Base-by-base conservation (phyloP, 1,139 yeast species). In the Debaryomyces coudertii region DNA sequence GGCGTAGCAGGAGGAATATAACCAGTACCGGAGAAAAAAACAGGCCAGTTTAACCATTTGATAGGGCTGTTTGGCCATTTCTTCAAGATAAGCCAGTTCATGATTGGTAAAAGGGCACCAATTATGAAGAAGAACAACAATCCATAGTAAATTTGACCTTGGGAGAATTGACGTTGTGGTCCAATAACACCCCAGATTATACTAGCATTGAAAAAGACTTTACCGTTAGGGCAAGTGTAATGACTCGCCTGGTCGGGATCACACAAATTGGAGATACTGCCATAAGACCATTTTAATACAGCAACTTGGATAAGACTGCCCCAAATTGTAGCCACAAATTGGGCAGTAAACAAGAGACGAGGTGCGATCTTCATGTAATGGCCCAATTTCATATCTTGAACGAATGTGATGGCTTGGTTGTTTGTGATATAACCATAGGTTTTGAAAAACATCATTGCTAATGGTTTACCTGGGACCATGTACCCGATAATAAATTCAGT, bases 181-280 rank as follows among this genome's bases (percentile, higher is more conserved):
- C 87, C 87, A 53, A 83, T 77, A 8, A 79, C 79, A 46, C 88
- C 87, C 87, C 87, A 83, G 28, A 80, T 65, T 14, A 82, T 71
- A 1, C 85, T 76, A 1, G 86, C 82, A 43, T 73, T 71, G 65
- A 69, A 82, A 59, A 75, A 80, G 1, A 76, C 76, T 25, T 65
- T 66, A 7, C 76, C 69, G 27, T 49, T 47, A 30, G 80, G 83
- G 58, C 87, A 82, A 5, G 78, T 68, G 58, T 79, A 80, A 35
- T 68, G 66, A 18, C 25, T 49, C 11, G 36, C 20, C 47, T 77
- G 79, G 27, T 56, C 50, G 4, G 71, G 59, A 2, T 60, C 56
- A 61, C 87, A 82, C 62, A 35, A 80, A 62, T 56, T 73, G 71
- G 11, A 2, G 28, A 41, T 38, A 11, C 11, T 18, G 12, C 35